phyloP scores from a whole-genome alignment of 257 asterid genomes.

The Gentiana straminea region DNA sequence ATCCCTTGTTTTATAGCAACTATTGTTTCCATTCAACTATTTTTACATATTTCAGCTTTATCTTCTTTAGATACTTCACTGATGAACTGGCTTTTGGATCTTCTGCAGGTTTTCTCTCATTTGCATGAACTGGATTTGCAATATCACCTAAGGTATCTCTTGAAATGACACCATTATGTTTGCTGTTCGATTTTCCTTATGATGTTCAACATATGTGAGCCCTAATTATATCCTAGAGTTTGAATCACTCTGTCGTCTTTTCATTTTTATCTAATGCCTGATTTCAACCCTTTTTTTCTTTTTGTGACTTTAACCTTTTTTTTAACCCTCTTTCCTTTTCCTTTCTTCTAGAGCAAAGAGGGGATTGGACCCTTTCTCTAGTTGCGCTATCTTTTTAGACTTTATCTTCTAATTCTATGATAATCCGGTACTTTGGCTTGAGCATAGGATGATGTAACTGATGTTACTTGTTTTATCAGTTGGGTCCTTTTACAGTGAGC shows the following conservation, averaged over 20 bases:
- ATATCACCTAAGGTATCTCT: slow-evolving; percentile 83
- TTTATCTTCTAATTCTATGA: too few relatives aligned
- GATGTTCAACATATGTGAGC: background rate
- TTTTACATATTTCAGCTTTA: slow-evolving; percentile 8
- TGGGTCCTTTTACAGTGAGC: too few relatives aligned
- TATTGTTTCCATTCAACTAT: background rate
- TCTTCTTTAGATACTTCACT: slow-evolving; percentile 8
- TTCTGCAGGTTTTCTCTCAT: slow-evolving; percentile 87
- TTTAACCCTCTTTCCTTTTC: background rate
- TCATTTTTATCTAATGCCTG: background rate
- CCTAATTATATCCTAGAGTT: background rate
- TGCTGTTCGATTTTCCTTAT: background rate
- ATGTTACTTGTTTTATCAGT: too few relatives aligned
- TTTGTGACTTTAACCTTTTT: background rate
- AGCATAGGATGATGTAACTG: too few relatives aligned
- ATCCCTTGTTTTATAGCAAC: background rate
- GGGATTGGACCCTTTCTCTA: too few relatives aligned
- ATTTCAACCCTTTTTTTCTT: background rate
- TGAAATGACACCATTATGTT: background rate
- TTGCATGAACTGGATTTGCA: slow-evolving; percentile 87
- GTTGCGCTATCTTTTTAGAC: too few relatives aligned
- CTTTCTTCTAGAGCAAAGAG: background rate
- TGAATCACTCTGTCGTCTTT: background rate
- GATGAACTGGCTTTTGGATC: slow-evolving; percentile 3
- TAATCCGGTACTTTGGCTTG: too few relatives aligned